A percentile compares a stretch with the other conserved stretches of the same genome.
Evolutionary conservation across 257 asterid genomes (phyloP).

Genomic region (Plantago ovata): DNA sequence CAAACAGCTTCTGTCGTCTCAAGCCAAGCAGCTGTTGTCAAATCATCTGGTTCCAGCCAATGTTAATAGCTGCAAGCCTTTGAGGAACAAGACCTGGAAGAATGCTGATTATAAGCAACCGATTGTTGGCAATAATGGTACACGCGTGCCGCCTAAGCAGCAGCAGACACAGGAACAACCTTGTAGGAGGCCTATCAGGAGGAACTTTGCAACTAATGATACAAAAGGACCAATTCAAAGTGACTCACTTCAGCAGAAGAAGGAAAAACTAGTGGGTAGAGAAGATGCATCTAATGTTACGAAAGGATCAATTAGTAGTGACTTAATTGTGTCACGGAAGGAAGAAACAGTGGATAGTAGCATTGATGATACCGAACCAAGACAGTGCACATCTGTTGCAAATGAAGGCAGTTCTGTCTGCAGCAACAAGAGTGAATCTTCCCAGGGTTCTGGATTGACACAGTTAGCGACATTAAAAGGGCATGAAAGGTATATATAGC

Average conservation of each 20-base stretch:
- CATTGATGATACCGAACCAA: not conserved
- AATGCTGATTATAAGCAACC: conserved; percentile 19
- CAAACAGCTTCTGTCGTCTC: conserved; percentile 5
- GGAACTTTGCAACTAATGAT: conserved; percentile 1
- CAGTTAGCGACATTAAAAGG: conserved; percentile 48
- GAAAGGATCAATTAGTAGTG: not conserved
- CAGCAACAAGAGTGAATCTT: conserved; percentile 48
- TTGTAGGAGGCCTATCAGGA: not conserved
- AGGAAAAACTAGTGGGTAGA: not conserved
- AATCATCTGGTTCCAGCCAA: not conserved
- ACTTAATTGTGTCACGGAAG: not conserved
- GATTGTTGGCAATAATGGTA: too few species aligned
- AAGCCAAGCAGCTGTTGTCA: conserved; percentile 9
- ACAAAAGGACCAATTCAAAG: not conserved
- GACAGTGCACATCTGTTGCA: too few species aligned
- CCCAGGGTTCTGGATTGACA: conserved; percentile 42
- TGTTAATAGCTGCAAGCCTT: not conserved
- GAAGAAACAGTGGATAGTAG: not conserved
- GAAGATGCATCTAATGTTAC: conserved; percentile 8
- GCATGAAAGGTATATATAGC: conserved; percentile 38
- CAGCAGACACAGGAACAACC: not conserved
- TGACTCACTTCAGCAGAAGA: not conserved
- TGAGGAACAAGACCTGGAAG: conserved; percentile 20
- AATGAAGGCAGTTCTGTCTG: conserved; percentile 32
- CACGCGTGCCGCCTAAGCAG: not conserved